Base-by-base conservation (phyloP, 306 rosid genomes). In the Vigna hirtella region DNA sequence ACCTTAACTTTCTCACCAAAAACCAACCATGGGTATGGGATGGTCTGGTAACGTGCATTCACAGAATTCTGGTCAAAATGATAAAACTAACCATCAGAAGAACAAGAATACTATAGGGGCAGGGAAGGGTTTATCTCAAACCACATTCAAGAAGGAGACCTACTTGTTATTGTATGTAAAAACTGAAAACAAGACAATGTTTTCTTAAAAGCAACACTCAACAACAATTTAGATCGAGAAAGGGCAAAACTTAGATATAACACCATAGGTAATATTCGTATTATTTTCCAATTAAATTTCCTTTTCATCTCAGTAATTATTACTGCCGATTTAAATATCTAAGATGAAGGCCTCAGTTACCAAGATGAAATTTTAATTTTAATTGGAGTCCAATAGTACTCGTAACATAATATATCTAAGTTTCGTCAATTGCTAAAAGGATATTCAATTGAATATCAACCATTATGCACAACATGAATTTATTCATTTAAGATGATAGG, bases 21-120 rank as follows among this genome's bases (percentile, higher is more conserved):
- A 74, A 92, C 98, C 88, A 95, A 85, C 98, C 98, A 95, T 28
- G 98, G 98, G 77, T 92, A 92, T 64, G 96, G 91, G 86, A 95
- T 95, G 49, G 97, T 92, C 77, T 95, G 97, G 86, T 87, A 92
- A 9, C 97, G 97, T 13, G 92, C 92, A 77, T 95, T 95, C 79
- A 92, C 98, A 7, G 98, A 95, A 83, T 95, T 92, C 98, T 95
- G 96, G 68, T 48, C 1, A 86, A 82, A 83, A 84, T 48, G 68
- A 77, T 45, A 40, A 38, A 53, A 66, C 20, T 40, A 70, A 28
- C 72, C 50, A 82, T 67, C 22, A 52, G 16, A 58, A 30, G 74
- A 79, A 78, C 42, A 28, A 16, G 53, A 79, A 57, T 10, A 58
- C 20, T 40, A 65, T 48, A 49, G 20, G 20, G 28, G 82, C 51